Conservation (phyloP, 257 asterid genomes). For the Jacaranda copaia region DNA sequence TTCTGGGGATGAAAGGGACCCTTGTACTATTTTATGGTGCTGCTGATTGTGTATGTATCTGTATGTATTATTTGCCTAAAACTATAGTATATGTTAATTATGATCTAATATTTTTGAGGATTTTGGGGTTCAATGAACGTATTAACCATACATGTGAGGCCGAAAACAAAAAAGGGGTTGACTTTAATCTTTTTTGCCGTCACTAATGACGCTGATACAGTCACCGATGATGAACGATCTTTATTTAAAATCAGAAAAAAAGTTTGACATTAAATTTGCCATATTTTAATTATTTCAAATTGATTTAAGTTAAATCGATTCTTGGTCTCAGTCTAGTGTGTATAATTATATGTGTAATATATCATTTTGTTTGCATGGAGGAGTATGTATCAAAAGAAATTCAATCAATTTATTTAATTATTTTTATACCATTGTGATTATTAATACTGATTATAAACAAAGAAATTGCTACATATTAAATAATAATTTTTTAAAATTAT, state of each 20-base stretch:
- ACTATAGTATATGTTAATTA: too few species aligned
- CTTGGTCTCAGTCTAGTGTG: too few species aligned
- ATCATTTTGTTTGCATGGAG: too few species aligned
- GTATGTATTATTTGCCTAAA: too few species aligned
- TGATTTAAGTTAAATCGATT: background rate
- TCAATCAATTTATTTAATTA: too few species aligned
- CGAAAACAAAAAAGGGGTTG: conserved; percentile 27
- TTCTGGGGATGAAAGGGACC: conserved; percentile 18
- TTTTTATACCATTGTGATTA: too few species aligned
- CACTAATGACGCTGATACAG: conserved; percentile 54
- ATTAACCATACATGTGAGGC: background rate
- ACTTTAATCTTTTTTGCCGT: conserved; percentile 43
- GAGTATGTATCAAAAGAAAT: too few species aligned
- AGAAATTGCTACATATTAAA: background rate
- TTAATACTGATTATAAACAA: background rate
- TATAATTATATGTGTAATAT: too few species aligned
- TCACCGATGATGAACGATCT: conserved; percentile 16
- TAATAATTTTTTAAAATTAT: background rate
- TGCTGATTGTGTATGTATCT: background rate
- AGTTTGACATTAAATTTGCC: background rate
- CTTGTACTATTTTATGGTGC: conserved; percentile 1
- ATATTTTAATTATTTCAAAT: background rate
- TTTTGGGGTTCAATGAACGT: conserved; percentile 29
- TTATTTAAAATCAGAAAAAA: too few species aligned
- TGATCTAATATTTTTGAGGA: background rate